Conservation (phyloP, 176 grass and related monocot species). For the Bonia amplexicaulis region DNA sequence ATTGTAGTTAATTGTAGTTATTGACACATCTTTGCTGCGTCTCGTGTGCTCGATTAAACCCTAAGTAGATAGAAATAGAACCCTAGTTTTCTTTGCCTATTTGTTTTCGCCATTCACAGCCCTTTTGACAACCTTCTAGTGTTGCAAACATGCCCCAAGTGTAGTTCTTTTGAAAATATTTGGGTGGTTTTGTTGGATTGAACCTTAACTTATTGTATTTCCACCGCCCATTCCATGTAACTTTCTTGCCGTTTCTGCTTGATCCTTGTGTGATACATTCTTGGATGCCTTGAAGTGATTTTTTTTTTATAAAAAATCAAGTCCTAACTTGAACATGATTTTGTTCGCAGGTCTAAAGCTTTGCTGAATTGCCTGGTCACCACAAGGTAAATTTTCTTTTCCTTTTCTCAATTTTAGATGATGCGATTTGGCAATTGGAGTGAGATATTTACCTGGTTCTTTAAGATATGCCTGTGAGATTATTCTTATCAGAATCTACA, state of each 20-base stretch:
- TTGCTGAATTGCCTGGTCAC: background rate
- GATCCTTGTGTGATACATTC: background rate
- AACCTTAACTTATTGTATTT: background rate
- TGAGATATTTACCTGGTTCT: background rate
- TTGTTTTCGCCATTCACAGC: background rate
- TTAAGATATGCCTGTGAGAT: background rate
- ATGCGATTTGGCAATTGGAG: background rate
- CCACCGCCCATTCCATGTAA: background rate
- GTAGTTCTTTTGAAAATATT: background rate
- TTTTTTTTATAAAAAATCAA: background rate
- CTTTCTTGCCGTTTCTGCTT: background rate
- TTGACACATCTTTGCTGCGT: background rate
- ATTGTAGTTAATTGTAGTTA: too few relatives aligned
- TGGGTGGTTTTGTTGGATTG: background rate
- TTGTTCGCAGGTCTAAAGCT: constrained; percentile 22
- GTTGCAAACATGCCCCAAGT: background rate
- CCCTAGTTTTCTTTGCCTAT: background rate
- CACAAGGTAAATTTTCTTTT: constrained; percentile 6
- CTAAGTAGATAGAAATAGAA: background rate
- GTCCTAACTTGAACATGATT: background rate
- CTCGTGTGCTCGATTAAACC: background rate
- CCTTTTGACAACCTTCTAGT: background rate
- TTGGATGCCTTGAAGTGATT: background rate
- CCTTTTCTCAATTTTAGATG: background rate
- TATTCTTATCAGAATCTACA: background rate